phyloP scores from a whole-genome alignment of 345 rosid genomes.

The Eucalyptus regnans region DNA sequence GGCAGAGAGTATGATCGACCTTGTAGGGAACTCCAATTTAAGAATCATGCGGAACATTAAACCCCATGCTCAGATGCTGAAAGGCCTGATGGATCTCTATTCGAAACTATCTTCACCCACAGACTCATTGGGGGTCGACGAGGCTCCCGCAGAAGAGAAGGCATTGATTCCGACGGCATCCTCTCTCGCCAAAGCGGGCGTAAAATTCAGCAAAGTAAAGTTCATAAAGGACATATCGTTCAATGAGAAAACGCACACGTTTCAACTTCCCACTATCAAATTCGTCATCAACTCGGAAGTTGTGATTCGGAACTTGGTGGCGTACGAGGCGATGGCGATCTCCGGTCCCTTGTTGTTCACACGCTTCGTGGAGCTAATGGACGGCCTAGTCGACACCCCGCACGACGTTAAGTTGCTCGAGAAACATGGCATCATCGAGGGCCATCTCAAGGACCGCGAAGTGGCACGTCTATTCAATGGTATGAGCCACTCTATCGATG shows the following conservation, averaged over 20 bases:
- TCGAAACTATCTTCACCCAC: too few relatives aligned
- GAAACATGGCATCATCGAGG: background rate
- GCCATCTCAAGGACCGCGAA: background rate
- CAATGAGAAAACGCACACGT: background rate
- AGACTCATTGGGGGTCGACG: too few relatives aligned
- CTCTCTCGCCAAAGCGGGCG: too few relatives aligned
- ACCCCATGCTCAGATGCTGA: too few relatives aligned
- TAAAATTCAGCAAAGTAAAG: too few relatives aligned
- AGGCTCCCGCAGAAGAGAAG: too few relatives aligned
- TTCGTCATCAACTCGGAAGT: background rate
- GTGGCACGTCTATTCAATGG: background rate
- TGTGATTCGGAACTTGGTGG: background rate
- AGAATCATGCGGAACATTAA: too few relatives aligned
- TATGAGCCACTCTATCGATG: background rate
- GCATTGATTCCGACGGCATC: too few relatives aligned
- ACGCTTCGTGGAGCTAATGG: background rate
- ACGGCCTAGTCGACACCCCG: background rate
- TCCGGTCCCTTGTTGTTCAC: background rate
- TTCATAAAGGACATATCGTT: too few relatives aligned
- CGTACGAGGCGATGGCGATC: background rate
- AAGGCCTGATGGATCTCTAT: too few relatives aligned
- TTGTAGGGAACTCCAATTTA: too few relatives aligned
- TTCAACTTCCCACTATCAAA: background rate
- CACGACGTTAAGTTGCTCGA: background rate
- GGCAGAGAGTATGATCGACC: too few relatives aligned